Evolutionary conservation across 148 eudicot species (phyloP), one percentile per base, ranked within the genome.

Genomic region (Camellia lanceoleosa): DNA sequence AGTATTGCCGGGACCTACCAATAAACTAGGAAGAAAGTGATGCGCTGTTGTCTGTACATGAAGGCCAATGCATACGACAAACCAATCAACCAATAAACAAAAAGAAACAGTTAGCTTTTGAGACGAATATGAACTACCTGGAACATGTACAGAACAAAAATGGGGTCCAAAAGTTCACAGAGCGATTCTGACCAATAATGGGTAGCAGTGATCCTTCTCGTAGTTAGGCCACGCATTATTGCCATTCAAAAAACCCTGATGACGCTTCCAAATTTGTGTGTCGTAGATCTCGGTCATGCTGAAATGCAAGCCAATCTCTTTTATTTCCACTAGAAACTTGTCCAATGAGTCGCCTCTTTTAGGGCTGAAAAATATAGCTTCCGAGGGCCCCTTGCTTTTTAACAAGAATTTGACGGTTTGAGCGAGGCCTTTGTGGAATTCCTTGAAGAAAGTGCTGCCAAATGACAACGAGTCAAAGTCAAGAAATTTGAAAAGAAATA

Each of bases 191-290:
- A 93, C 61, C 90, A 95, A 82, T 56, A 89, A 85, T n/a, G 98
- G 98, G 85, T 95, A 95, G 87, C 97, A 95, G 80, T 95, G 97
- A 80, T 95, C 89, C 41, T 87, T 83, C 80, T 95, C 97, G 49
- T 95, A 93, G 84, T 91, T 90, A 41, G 93, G 92, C 97, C 98
- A 95, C 15, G 88, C 85, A 62, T 79, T 83, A 78, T 86, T 86
- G 16, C 92, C 92, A 42, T 81, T 66, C 66, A 83, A 38, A n/a
- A 89, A 82, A 76, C 80, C 84, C 67, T 86, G 82, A 87, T 95
- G 96, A 63, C 90, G 87, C 66, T 74, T 88, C 96, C 97, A 93
- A 72, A 93, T 82, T 85, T 86, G 87, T 10, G 87, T 44, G 68
- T 95, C 89, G 41, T 93, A 93, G 44, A 86, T 82, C 80, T 95